Conservation (phyloP, 129 eudicot genomes). For the Helichrysum umbraculigerum region DNA sequence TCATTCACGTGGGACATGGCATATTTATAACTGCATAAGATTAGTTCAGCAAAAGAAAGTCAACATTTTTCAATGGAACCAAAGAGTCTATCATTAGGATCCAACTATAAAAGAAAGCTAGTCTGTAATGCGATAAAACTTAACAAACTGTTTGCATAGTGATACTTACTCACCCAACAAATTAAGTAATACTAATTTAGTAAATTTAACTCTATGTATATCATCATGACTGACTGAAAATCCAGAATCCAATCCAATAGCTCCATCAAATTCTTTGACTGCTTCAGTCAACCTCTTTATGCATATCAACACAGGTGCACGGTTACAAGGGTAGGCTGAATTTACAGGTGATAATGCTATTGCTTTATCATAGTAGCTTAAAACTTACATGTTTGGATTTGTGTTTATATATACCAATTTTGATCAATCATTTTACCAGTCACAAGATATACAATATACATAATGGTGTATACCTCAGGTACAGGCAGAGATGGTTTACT, state of each 20-base stretch:
- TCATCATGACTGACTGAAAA: too few species aligned
- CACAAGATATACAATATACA: background rate
- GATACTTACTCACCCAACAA: too few species aligned
- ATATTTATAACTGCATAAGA: too few species aligned
- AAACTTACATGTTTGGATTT: background rate
- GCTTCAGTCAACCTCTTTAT: conserved; percentile 63
- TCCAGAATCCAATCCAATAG: conserved; percentile 66
- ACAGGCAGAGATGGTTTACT: conserved; percentile 36
- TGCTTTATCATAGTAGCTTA: conserved; percentile 61
- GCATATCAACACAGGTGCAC: conserved; percentile 77
- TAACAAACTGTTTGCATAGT: too few species aligned
- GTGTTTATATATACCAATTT: background rate
- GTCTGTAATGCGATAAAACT: too few species aligned
- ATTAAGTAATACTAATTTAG: too few species aligned
- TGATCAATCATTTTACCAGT: background rate
- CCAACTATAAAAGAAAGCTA: too few species aligned
- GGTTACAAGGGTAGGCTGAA: conserved; percentile 68
- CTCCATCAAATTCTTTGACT: conserved; percentile 72
- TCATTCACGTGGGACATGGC: too few species aligned
- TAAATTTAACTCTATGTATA: too few species aligned
- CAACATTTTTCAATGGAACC: too few species aligned
- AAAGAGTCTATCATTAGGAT: too few species aligned
- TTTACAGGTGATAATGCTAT: conserved; percentile 57
- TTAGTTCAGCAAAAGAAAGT: too few species aligned
- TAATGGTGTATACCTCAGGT: conserved; percentile 38